These are phyloP conservation scores for Bretziella fagacearum DNA, from an alignment of 2,329 filamentous ascomycete genomes.

Conservation along the genomic window DNA sequence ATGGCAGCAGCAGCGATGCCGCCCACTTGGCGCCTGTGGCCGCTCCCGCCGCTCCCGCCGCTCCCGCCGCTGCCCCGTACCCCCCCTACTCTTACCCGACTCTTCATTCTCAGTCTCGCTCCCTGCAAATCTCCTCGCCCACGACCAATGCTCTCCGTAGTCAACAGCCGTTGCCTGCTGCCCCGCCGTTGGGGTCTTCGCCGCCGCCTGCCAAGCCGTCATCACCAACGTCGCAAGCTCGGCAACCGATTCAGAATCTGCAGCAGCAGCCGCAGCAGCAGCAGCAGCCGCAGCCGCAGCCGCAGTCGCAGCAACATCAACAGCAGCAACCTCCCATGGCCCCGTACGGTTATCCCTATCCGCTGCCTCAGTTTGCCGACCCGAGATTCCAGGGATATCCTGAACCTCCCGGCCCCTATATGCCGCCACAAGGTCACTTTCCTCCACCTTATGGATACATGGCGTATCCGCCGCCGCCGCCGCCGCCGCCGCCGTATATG, in stretches of 20 bases:
- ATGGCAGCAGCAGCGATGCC: slow-evolving; percentile 1
- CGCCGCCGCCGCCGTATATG: neutral
- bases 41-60: neutral
- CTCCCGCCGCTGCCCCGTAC: neutral
- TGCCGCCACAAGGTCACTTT: slow-evolving; percentile 6
- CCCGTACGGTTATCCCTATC: slow-evolving; percentile 15
- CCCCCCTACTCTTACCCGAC: slow-evolving; percentile 5
- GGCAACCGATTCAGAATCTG: slow-evolving; percentile 9
- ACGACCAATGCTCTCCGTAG: slow-evolving; percentile 5
- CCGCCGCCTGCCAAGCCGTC: slow-evolving; percentile 7
- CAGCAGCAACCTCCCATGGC: slow-evolving; percentile 13
- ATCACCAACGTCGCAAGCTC: neutral
- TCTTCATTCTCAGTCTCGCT: neutral
- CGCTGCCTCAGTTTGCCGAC: slow-evolving; percentile 11
- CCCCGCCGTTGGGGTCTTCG: slow-evolving; percentile 12
- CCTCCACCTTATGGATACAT: slow-evolving; percentile 11
- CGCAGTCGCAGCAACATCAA: too few relatives aligned
- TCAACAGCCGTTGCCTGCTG: slow-evolving; percentile 13
- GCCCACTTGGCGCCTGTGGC: neutral
- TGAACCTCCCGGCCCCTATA: neutral
- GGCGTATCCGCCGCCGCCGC: slow-evolving; percentile 4
- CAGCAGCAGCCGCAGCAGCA: slow-evolving; percentile 15
- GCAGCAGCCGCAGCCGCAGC: too few relatives aligned
- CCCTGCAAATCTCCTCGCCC: neutral
- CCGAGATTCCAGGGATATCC: slow-evolving; percentile 14